Evolutionary conservation across 495 filamentous ascomycete genomes (phyloP), one percentile per base, ranked within the genome.

Genomic region (Talaromyces borbonicus): DNA sequence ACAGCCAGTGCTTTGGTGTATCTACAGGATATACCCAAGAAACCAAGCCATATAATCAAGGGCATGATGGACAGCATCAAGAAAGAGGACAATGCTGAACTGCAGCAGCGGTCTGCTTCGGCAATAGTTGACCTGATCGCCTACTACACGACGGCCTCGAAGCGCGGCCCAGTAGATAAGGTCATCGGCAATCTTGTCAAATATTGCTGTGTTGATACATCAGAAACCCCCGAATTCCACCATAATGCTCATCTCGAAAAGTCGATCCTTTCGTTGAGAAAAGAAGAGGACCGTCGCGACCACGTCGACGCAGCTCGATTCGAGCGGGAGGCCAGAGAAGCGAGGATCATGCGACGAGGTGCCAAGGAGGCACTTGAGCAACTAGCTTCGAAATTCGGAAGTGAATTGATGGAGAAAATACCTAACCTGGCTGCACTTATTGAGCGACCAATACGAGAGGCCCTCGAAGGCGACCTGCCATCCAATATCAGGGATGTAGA

Each of bases 21-120:
- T n/a, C 77, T 95, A 59, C 78, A 79, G 24, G 73, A 85, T 20
- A 71, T 93, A 3, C 90, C 93, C 3, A 96, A 94, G 73, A 95
- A 92, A 57, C 86, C 92, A 11, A 84, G 81, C 43, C 73, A 79
- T 26, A 79, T 94, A 14, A 96, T 98, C 66, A 95, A 94, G 65
- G 83, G 79, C 15, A 85, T 96, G 63, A 98, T 97, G 90, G 92
- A 98, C 54, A 96, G 90, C 57, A 79, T 97, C 60, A 97, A 97
- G 68, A 77, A 79, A 24, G 92, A 98, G 62, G 90, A 97, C 55
- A 96, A 90, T 52, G 58, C 83, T 26, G 87, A 95, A 51, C 71
- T 98, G 29, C 92, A 98, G 58, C 78, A 79, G 52, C 86, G 90
- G 22, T 95, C 93, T 19, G 87, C 89, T 6, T 74, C 72, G 5